Conservation (phyloP, 352 stramenopile species). For the Globisporangium cystogenes region DNA sequence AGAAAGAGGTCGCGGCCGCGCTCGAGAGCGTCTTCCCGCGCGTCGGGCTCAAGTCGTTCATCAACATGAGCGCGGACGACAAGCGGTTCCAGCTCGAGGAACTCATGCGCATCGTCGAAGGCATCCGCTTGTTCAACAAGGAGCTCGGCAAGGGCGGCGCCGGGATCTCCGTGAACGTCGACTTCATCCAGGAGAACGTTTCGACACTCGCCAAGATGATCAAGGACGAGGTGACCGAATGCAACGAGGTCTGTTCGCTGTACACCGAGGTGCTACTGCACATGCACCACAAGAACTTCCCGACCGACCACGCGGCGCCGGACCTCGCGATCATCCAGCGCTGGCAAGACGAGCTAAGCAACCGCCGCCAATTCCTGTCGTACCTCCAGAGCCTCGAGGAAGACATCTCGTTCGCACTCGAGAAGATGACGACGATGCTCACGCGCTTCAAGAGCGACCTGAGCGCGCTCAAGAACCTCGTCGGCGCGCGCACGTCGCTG, state of each 20-base stretch:
- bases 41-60: conserved; percentile 91
- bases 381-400: conserved; percentile 91
- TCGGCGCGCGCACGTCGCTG: conserved; percentile 81
- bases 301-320: conserved; percentile 7
- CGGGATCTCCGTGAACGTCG: conserved; percentile 62
- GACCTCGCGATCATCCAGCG: conserved; percentile 47
- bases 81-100: conserved; percentile 90
- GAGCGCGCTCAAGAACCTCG: conserved; percentile 69
- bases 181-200: conserved; percentile 55
- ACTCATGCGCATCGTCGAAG: conserved; percentile 88
- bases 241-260: conserved; percentile 68
- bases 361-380: conserved; percentile 88
- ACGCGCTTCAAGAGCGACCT: conserved; percentile 68
- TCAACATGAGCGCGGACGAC: conserved; percentile 86
- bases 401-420: conserved; percentile 77
- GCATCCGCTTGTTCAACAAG: conserved; percentile 93
- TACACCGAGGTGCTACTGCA: conserved; percentile 80
- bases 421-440: conserved; percentile 74
- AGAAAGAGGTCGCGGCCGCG: conserved; percentile 86
- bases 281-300: conserved; percentile 48
- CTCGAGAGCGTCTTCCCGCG: conserved; percentile 94
- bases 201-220: conserved; percentile 36
- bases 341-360: conserved; percentile 91
- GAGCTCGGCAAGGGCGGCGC: conserved; percentile 83
- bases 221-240: conserved; percentile 50